Conservation (phyloP, 768 basidiomycete species). For the Scleroderma bovista region DNA sequence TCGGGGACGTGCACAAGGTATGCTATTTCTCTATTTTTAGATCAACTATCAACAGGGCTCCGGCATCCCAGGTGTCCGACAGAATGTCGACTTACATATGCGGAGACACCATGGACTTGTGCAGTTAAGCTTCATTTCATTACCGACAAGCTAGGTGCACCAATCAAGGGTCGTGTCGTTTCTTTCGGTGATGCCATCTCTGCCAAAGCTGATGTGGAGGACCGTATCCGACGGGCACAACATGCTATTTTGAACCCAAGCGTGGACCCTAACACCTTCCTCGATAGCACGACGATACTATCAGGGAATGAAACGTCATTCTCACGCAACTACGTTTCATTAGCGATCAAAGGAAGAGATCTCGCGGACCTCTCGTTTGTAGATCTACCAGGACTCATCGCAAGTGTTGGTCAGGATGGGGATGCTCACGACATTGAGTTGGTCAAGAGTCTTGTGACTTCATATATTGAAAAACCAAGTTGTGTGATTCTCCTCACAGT, state of each 20-base stretch:
- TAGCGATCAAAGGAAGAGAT: constrained; percentile 35
- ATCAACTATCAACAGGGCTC: constrained; percentile 1
- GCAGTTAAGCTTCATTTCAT: constrained; percentile 40
- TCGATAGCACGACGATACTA: constrained; percentile 4
- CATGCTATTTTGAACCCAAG: constrained; percentile 48
- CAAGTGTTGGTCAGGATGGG: constrained; percentile 48
- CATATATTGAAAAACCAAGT: constrained; percentile 42
- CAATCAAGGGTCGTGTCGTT: constrained; percentile 17
- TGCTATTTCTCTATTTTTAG: background rate
- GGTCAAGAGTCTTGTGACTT: constrained; percentile 44
- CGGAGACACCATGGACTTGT: constrained; percentile 28
- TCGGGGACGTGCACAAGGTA: background rate
- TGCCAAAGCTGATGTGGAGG: constrained; percentile 41
- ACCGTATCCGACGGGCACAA: constrained; percentile 54
- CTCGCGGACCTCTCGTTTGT: constrained; percentile 36
- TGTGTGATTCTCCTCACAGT: constrained; percentile 47
- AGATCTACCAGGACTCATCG: constrained; percentile 32
- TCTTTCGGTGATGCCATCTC: constrained; percentile 40
- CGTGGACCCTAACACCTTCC: constrained; percentile 20
- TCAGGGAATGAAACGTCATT: constrained; percentile 22
- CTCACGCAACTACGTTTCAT: constrained; percentile 38
- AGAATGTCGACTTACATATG: constrained; percentile 30
- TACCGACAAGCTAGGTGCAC: constrained; percentile 28
- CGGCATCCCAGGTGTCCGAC: constrained; percentile 27
- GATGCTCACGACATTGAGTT: constrained; percentile 38